phyloP scores from a whole-genome alignment of 2,329 filamentous ascomycete species.

The Colletotrichum sp. region DNA sequence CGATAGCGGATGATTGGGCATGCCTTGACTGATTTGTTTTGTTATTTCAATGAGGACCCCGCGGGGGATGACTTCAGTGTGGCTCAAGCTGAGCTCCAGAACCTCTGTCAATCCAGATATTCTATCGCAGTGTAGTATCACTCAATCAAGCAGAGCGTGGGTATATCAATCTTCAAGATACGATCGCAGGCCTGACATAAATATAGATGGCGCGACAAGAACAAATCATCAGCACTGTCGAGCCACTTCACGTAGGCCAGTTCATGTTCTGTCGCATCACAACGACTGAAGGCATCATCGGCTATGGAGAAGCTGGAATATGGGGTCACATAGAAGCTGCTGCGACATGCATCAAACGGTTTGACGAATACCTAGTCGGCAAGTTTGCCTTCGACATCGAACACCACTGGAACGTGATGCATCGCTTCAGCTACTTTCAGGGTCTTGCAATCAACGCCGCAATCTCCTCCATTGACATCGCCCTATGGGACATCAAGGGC shows the following conservation, averaged over 20 bases:
- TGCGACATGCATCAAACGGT: not conserved
- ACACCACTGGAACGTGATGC: constrained; percentile 22
- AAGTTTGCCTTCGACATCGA: not conserved
- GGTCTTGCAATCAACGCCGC: constrained; percentile 17
- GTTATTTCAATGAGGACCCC: not conserved
- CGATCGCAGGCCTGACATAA: not conserved
- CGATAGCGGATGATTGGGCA: not conserved
- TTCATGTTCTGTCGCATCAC: not conserved
- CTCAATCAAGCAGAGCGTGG: not conserved
- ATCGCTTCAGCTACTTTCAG: constrained; percentile 20
- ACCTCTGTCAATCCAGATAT: not conserved
- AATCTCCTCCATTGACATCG: constrained; percentile 19
- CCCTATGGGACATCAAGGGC: not conserved
- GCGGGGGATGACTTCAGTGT: not conserved
- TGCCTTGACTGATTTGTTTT: not conserved
- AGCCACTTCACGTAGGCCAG: not conserved
- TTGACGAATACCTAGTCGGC: not conserved
- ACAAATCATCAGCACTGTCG: not conserved
- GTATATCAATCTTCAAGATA: not conserved
- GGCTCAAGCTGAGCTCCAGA: not conserved
- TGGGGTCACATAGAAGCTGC: not conserved
- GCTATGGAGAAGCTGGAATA: not conserved
- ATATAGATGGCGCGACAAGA: not conserved
- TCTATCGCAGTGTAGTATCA: not conserved
- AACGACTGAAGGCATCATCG: not conserved